These are phyloP conservation scores for Boeremia exigua DNA, from an alignment of 2,329 filamentous ascomycete species.

Conservation along the genomic window DNA sequence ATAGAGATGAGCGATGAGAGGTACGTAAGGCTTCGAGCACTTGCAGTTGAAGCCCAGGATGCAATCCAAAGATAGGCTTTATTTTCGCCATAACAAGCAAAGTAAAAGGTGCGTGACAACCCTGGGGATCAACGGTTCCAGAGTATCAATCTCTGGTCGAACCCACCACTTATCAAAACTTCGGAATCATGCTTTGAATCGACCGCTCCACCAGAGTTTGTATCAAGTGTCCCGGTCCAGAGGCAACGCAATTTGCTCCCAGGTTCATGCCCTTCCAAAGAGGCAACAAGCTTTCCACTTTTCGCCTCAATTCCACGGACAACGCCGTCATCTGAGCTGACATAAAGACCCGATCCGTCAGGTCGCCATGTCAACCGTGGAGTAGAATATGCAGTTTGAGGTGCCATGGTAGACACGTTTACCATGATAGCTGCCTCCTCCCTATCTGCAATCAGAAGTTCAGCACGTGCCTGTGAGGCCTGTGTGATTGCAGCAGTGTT, in stretches of 20 bases:
- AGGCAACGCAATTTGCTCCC: slow-evolving; percentile 66
- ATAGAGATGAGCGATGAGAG: not conserved
- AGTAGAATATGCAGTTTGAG: slow-evolving; percentile 69
- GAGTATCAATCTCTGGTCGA: slow-evolving; percentile 66
- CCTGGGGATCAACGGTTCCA: slow-evolving; percentile 50
- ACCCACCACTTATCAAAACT: slow-evolving; percentile 67
- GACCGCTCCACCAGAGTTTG: slow-evolving; percentile 13
- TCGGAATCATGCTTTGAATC: slow-evolving; percentile 48
- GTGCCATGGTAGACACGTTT: slow-evolving; percentile 65
- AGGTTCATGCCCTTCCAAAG: slow-evolving; percentile 61
- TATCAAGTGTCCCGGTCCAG: slow-evolving; percentile 58
- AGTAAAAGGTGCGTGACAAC: too few relatives aligned
- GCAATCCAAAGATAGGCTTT: too few relatives aligned
- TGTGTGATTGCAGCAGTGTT: slow-evolving; percentile 49
- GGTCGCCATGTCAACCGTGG: slow-evolving; percentile 67
- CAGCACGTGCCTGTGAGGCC: slow-evolving; percentile 59
- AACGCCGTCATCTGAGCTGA: slow-evolving; percentile 69
- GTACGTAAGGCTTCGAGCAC: not conserved
- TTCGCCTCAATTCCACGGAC: slow-evolving; percentile 65
- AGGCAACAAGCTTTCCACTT: slow-evolving; percentile 62
- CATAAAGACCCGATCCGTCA: slow-evolving; percentile 66
- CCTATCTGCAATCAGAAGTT: slow-evolving; percentile 59
- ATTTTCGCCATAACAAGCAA: too few relatives aligned
- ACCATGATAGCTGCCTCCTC: slow-evolving; percentile 67
- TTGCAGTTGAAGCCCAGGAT: too few relatives aligned